phyloP scores from a whole-genome alignment of 2,329 filamentous ascomycete genomes.

The Hypoxylon sp. region DNA sequence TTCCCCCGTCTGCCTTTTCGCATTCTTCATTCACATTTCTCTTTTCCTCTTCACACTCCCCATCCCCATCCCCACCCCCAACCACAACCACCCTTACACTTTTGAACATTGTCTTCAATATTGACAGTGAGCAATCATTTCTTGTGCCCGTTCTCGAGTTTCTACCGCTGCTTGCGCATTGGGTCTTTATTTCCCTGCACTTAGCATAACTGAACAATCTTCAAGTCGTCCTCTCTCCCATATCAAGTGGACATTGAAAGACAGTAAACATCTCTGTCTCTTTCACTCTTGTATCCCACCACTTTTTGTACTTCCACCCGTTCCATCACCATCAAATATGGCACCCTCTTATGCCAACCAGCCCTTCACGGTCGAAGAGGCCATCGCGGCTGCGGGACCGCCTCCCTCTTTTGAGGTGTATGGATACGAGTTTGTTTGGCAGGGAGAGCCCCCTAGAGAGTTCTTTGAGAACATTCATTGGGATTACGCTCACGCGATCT shows the following conservation, averaged over 20 bases:
- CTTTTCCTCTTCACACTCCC: not conserved
- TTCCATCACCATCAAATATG: slow-evolving; percentile 19
- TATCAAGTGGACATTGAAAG: not conserved
- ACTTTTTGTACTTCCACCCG: not conserved
- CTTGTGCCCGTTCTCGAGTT: not conserved
- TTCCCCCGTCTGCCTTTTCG: no score
- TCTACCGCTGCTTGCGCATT: not conserved
- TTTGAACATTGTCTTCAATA: not conserved
- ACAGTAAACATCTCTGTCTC: not conserved
- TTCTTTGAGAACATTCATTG: slow-evolving; percentile 45
- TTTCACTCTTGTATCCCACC: slow-evolving; percentile 1
- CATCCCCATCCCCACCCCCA: not conserved
- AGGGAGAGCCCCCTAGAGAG: slow-evolving; percentile 40
- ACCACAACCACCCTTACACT: not conserved
- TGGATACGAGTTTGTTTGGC: slow-evolving; percentile 21
- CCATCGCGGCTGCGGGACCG: slow-evolving; percentile 39
- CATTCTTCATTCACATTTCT: not conserved
- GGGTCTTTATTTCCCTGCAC: not conserved
- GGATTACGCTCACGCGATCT: slow-evolving; percentile 51
- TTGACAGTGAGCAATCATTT: not conserved
- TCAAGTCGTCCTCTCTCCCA: not conserved
- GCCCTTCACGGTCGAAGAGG: slow-evolving; percentile 34
- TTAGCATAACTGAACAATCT: not conserved
- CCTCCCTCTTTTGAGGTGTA: slow-evolving; percentile 23
- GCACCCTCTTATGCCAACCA: slow-evolving; percentile 29